Percentiles rank a stretch among this genome's conserved stretches.
Conservation (phyloP, 164 flowering plant genomes). For the Euptelea pleiosperma region DNA sequence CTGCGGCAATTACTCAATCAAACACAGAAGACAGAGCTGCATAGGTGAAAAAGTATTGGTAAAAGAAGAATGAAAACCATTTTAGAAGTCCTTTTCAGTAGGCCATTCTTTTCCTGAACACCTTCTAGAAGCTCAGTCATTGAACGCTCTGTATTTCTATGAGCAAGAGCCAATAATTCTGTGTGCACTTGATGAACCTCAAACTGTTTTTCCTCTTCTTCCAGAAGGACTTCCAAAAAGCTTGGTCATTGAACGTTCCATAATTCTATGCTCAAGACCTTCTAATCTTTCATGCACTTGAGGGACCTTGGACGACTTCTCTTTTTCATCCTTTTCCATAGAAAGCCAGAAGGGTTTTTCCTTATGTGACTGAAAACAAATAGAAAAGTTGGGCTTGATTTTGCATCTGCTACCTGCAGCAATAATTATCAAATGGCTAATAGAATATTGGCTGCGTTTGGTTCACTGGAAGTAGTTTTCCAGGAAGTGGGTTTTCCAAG, state of each 20-base stretch:
- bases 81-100: conserved; percentile 23
- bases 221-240: conserved; percentile 48
- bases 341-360: conserved; percentile 20
- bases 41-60: background rate
- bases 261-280: conserved; percentile 13
- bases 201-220: conserved; percentile 20
- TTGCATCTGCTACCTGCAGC: conserved; percentile 41
- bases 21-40: conserved; percentile 2
- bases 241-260: conserved; percentile 48
- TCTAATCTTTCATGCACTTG: conserved; percentile 25
- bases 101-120: conserved; percentile 38
- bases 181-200: conserved; percentile 14
- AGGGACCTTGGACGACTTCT: conserved; percentile 15
- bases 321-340: conserved; percentile 17
- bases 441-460: background rate
- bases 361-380: conserved; percentile 31
- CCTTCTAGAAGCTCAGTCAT: conserved; percentile 52
- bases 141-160: conserved; percentile 29
- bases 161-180: conserved; percentile 17
- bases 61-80: conserved; percentile 32
- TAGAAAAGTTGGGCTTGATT: conserved; percentile 45
- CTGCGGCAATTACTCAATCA: conserved; percentile 29
- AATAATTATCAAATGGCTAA: background rate
- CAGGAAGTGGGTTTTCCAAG: too few relatives aligned
- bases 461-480: too few relatives aligned